These are phyloP conservation scores for Lantana camara DNA, from an alignment of 257 asterid genomes.

Conservation along the genomic window DNA sequence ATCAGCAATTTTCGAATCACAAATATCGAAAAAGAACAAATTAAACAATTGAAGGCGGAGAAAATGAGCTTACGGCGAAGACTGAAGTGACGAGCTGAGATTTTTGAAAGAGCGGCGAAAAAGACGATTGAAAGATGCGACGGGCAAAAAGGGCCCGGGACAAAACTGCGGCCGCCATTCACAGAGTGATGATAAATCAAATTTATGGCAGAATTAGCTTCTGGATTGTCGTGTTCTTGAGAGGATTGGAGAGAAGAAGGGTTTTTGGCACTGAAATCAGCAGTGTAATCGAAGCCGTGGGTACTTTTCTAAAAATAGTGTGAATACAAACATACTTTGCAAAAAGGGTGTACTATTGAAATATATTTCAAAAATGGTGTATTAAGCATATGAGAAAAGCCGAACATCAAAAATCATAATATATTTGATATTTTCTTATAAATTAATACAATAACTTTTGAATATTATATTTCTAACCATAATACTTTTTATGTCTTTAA, in stretches of 20 bases:
- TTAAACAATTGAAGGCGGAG: neutral
- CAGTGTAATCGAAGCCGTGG: no score
- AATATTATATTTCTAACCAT: no score
- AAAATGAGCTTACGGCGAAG: constrained; percentile 47
- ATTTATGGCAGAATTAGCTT: neutral
- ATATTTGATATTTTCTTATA: no score
- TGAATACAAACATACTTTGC: no score
- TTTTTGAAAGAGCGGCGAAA: constrained; percentile 38
- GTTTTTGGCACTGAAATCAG: neutral
- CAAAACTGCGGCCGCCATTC: constrained; percentile 71
- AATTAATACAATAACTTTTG: no score
- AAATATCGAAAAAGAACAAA: neutral
- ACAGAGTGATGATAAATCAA: neutral
- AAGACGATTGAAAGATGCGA: constrained; percentile 49
- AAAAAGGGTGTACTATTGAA: no score
- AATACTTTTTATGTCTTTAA: no score
- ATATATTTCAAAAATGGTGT: no score
- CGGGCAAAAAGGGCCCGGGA: constrained; percentile 60
- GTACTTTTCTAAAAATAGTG: no score
- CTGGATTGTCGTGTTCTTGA: neutral
- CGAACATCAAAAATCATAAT: no score
- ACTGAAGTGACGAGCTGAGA: constrained; percentile 41
- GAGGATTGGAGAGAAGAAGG: neutral
- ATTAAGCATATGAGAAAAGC: no score
- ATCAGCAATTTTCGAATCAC: neutral